Evolutionary conservation across 805 yeast species (phyloP).

Genomic region (Barnettozyma californica): DNA sequence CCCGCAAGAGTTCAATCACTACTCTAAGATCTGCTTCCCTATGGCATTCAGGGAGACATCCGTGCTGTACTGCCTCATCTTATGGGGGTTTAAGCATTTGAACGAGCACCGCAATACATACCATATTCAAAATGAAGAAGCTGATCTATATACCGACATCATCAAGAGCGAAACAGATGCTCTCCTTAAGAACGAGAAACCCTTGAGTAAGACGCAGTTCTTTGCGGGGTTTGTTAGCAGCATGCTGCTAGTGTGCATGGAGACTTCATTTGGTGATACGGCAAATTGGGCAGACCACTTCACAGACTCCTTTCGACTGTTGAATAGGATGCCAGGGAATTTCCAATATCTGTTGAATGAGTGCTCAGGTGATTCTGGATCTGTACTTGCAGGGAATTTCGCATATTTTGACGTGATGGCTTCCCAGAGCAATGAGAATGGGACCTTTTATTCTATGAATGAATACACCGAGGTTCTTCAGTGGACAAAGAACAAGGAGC

Average conservation of each 20-base stretch:
- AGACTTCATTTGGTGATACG: conserved; percentile 23
- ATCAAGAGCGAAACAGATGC: conserved; percentile 13
- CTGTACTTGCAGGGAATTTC: conserved; percentile 22
- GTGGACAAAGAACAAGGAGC: conserved; percentile 1
- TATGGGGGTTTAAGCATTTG: conserved; percentile 44
- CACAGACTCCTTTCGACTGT: conserved; percentile 13
- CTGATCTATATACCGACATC: conserved; percentile 5
- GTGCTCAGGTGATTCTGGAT: conserved; percentile 13
- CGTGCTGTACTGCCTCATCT: conserved; percentile 40
- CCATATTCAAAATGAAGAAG: conserved; percentile 16
- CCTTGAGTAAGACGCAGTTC: conserved; percentile 17
- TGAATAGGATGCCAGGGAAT: conserved; percentile 20
- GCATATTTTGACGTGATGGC: conserved; percentile 22
- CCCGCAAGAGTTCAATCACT: conserved; percentile 40
- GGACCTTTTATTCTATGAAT: conserved; percentile 22
- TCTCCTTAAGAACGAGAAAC: conserved; percentile 18
- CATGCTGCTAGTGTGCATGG: conserved; percentile 21
- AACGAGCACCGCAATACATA: conserved; percentile 10
- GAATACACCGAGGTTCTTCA: conserved; percentile 17
- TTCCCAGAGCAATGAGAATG: conserved; percentile 24
- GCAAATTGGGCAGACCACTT: conserved; percentile 19
- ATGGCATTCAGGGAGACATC: conserved; percentile 39
- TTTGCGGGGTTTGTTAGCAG: conserved; percentile 13
- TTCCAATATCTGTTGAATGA: conserved; percentile 13
- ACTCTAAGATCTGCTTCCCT: conserved; percentile 38